phyloP scores from a whole-genome alignment of 1,284 basidiomycete species.

The Cutaneotrichosporon cyanovorans region DNA sequence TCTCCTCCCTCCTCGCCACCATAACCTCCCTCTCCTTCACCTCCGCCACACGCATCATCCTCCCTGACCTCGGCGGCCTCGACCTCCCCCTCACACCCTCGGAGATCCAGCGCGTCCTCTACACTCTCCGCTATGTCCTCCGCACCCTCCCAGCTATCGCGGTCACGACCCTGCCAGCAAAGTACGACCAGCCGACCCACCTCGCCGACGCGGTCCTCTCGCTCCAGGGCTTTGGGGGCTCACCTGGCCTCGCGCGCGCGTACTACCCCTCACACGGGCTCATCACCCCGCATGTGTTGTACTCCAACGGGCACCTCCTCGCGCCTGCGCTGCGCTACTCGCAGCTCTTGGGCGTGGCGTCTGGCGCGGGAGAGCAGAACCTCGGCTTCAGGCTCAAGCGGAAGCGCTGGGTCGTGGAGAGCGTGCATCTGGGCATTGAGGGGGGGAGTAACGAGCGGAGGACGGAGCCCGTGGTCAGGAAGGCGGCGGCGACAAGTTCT shows the following conservation, averaged over 20 bases:
- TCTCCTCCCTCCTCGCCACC: conserved; percentile 3
- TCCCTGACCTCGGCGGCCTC: conserved; percentile 56
- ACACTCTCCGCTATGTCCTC: conserved; percentile 58
- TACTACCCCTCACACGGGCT: conserved; percentile 81
- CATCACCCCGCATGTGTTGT: conserved; percentile 64
- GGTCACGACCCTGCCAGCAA: conserved; percentile 57
- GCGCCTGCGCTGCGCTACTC: conserved; percentile 70
- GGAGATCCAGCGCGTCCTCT: conserved; percentile 64
- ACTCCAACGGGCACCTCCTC: conserved; percentile 59
- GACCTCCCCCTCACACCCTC: conserved; percentile 54
- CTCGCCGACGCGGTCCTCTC: conserved; percentile 65
- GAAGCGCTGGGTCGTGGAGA: conserved; percentile 81
- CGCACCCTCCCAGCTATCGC: conserved; percentile 55
- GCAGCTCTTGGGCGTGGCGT: conserved; percentile 60
- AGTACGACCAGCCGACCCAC: conserved; percentile 66
- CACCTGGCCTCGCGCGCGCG: conserved; percentile 47
- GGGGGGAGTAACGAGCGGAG: conserved; percentile 81
- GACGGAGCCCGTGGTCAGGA: conserved; percentile 46
- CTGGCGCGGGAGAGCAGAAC: conserved; percentile 63
- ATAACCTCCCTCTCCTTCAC: not conserved
- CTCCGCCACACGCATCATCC: conserved; percentile 49
- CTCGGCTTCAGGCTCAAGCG: conserved; percentile 88
- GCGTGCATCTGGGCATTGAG: conserved; percentile 84
- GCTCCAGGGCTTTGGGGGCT: conserved; percentile 63
- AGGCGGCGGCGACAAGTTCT: not conserved